Base-by-base conservation (phyloP, 73 alveolate genomes). In the Urostyla sp. region DNA sequence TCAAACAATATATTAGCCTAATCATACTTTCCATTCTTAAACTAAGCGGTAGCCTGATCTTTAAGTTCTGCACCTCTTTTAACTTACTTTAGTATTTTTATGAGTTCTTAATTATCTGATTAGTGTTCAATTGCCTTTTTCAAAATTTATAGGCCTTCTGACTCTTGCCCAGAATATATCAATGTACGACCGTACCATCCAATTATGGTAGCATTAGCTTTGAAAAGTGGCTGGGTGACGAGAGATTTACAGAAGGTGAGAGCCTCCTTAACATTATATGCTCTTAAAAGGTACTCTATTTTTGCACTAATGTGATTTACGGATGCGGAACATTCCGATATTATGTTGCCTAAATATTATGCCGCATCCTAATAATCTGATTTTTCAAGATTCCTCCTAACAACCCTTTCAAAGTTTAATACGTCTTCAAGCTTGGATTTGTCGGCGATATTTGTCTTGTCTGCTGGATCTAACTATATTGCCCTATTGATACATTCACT, bases 401-500 rank as follows among this genome's bases (percentile, higher is more conserved):
- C 58, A 3, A 59, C 77, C 20, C 77, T 31, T 31, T 59, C 77
- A 13, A 34, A 5, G 16, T 52, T 34, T 6, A 6, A 21, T 23
- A 59, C 58, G 36, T 59, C 23, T 16, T 59, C 77, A 7, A n/a
- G 44, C 21, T 7, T 16, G 57, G 28, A 34, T 44, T 20, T 13
- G 31, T 59, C 77, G 36, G 28, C 20, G 23, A n/a, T 10, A 21
- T 59, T 59, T 6, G 77, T 59, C 26, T 31, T 37, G 34, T 59
- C 77, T 7, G 44, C 44, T 2, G 77, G 77, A 21, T 59, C 77
- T 34, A 32, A 7, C 5, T 21, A 20, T 44, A 35, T 31, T 7
- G 77, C 77, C 57, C 36, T 59, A 3, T 23, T 8, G 6, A 59
- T 31, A 18, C 57, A 31, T 59, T 37, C 77, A 34, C 36, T 59